Evolutionary conservation across 2,329 filamentous ascomycete species (phyloP).

Genomic region (Sarocladium oryzae): DNA sequence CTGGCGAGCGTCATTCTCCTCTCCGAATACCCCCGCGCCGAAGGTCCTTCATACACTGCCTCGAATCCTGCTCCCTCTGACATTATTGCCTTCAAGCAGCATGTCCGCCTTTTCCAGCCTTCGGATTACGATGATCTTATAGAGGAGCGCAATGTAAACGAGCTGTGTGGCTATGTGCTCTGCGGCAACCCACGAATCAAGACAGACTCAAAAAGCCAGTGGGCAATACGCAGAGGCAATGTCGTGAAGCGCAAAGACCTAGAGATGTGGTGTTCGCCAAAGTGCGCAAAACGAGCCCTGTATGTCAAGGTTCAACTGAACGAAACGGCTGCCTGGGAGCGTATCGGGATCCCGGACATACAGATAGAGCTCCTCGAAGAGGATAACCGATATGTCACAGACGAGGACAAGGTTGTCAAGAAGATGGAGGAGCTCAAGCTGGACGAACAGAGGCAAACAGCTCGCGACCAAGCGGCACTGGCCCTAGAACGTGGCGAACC

Average conservation of each 20-base stretch:
- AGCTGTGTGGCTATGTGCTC: slow-evolving; percentile 75
- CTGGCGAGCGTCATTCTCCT: slow-evolving; percentile 66
- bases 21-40: slow-evolving; percentile 47
- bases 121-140: slow-evolving; percentile 85
- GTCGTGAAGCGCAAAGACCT: slow-evolving; percentile 67
- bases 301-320: slow-evolving; percentile 86
- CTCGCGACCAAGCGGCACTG: slow-evolving; percentile 34
- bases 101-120: slow-evolving; percentile 71
- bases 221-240: slow-evolving; percentile 53
- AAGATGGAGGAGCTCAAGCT: slow-evolving; percentile 37
- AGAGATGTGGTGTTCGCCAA: slow-evolving; percentile 80
- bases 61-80: slow-evolving; percentile 51
- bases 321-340: slow-evolving; percentile 79
- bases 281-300: slow-evolving; percentile 71
- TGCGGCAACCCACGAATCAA: slow-evolving; percentile 61
- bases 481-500: slow-evolving; percentile 43
- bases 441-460: slow-evolving; percentile 34
- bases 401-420: slow-evolving; percentile 28
- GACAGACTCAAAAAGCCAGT: slow-evolving; percentile 53
- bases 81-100: slow-evolving; percentile 55
- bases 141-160: slow-evolving; percentile 79
- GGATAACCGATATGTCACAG: slow-evolving; percentile 38
- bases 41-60: slow-evolving; percentile 29
- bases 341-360: slow-evolving; percentile 51
- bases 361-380: slow-evolving; percentile 63